Evolutionary conservation across 1,139 yeast genomes (phyloP).

Genomic region (Debaryomyces subglobosus): DNA sequence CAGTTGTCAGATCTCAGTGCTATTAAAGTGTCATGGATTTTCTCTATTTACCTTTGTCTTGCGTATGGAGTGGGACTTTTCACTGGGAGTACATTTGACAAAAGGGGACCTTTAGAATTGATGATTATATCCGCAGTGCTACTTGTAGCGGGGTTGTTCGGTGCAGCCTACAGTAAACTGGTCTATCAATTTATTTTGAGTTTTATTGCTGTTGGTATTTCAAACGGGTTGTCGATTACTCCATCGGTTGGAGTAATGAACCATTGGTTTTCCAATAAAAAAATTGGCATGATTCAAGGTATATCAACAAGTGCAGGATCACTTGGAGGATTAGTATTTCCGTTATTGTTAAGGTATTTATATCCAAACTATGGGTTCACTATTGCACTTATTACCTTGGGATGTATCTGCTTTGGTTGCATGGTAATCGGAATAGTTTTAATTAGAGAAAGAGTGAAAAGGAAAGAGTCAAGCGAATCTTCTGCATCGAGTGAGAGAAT

Average conservation of each 20-base stretch:
- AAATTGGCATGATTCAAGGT: slow-evolving; percentile 59
- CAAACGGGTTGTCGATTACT: slow-evolving; percentile 58
- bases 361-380: slow-evolving; percentile 56
- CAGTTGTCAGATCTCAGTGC: slow-evolving; percentile 49
- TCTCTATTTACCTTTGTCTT: slow-evolving; percentile 59
- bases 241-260: slow-evolving; percentile 52
- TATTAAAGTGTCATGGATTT: slow-evolving; percentile 65
- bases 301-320: slow-evolving; percentile 66
- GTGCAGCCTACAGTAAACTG: slow-evolving; percentile 49
- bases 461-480: slow-evolving; percentile 4
- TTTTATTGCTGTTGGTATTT: slow-evolving; percentile 55
- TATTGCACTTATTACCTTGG: slow-evolving; percentile 66
- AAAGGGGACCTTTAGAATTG: slow-evolving; percentile 50
- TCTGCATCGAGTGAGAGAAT: background rate
- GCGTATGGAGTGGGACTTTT: slow-evolving; percentile 61
- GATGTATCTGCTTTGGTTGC: slow-evolving; percentile 48
- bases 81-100: slow-evolving; percentile 47
- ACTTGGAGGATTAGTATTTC: slow-evolving; percentile 63
- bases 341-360: slow-evolving; percentile 56
- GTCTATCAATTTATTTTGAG: slow-evolving; percentile 60
- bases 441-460: slow-evolving; percentile 50
- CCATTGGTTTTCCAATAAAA: slow-evolving; percentile 36
- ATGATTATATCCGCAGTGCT: slow-evolving; percentile 43
- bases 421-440: slow-evolving; percentile 40
- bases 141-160: slow-evolving; percentile 52